Evolutionary conservation across 1,284 basidiomycete genomes (phyloP).

Genomic region (Athelia sp.): DNA sequence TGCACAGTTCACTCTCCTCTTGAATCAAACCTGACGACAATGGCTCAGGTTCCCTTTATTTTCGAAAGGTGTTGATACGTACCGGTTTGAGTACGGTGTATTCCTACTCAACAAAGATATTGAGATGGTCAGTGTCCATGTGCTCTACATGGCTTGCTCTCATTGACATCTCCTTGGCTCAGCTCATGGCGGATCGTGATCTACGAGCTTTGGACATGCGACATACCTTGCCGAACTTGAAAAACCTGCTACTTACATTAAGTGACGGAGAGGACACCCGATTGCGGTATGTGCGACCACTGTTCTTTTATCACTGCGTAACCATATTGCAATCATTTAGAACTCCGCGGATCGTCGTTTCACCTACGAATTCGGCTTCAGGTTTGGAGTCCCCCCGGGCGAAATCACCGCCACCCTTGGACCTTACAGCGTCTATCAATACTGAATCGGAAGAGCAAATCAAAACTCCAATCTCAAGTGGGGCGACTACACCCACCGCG

Average conservation of each 20-base stretch:
- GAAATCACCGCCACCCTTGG: conserved; percentile 23
- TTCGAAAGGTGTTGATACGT: conserved; percentile 90
- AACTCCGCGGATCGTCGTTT: conserved; percentile 11
- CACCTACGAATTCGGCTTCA: conserved; percentile 10
- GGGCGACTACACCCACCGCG: conserved; percentile 47
- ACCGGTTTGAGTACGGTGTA: conserved; percentile 97
- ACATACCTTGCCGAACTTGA: conserved; percentile 94
- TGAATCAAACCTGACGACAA: conserved; percentile 8
- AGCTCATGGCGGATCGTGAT: conserved; percentile 89
- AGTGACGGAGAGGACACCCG: conserved; percentile 56
- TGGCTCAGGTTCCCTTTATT: conserved; percentile 84
- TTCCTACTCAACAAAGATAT: conserved; percentile 97
- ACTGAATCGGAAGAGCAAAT: conserved; percentile 19
- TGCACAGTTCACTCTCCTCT: conserved; percentile 10
- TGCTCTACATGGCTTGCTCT: conserved; percentile 12
- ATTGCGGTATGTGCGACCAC: neutral
- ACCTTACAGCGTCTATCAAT: conserved; percentile 27
- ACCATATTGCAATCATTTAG: conserved; percentile 6
- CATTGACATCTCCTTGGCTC: conserved; percentile 6
- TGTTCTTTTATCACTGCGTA: neutral
- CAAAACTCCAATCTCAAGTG: conserved; percentile 40
- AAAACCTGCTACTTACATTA: conserved; percentile 87
- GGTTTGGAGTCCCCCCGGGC: conserved; percentile 15
- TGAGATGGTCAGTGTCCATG: conserved; percentile 66
- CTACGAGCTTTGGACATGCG: conserved; percentile 88